A percentile compares a stretch with the other conserved stretches of the same genome.
Conservation (phyloP, 2,329 filamentous ascomycete species). For the Fusarium staphyleae region DNA sequence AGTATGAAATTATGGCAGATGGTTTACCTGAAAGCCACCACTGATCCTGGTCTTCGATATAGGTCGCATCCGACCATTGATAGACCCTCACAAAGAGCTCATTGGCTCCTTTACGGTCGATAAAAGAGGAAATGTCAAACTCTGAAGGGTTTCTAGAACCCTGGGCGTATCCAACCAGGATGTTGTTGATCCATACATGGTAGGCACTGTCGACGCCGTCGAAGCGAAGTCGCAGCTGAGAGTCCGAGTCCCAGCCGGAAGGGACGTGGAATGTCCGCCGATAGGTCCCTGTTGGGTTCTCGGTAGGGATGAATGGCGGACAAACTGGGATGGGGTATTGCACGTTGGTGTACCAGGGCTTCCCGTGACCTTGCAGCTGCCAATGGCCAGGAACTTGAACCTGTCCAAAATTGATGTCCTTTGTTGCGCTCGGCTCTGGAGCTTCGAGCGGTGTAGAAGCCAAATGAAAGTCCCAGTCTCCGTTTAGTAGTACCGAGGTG, state of each 20-base stretch:
- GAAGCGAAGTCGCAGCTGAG: slow-evolving; percentile 69
- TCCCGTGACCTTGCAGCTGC: slow-evolving; percentile 73
- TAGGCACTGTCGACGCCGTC: slow-evolving; percentile 77
- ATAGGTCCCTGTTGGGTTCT: slow-evolving; percentile 72
- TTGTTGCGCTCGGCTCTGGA: slow-evolving; percentile 52
- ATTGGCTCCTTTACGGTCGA: slow-evolving; percentile 53
- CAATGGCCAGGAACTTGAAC: slow-evolving; percentile 70
- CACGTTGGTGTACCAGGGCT: slow-evolving; percentile 74
- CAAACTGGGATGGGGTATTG: slow-evolving; percentile 70
- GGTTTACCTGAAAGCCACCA: slow-evolving; percentile 70
- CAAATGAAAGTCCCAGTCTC: slow-evolving; percentile 64
- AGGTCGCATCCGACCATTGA: slow-evolving; percentile 72
- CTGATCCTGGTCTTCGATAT: slow-evolving; percentile 75
- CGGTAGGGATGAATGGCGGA: slow-evolving; percentile 66
- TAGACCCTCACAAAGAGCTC: slow-evolving; percentile 71
- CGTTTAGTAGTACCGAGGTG: slow-evolving; percentile 59
- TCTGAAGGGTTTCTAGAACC: slow-evolving; percentile 73
- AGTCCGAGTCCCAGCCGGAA: slow-evolving; percentile 51
- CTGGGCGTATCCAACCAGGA: slow-evolving; percentile 71
- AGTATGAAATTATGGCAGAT: slow-evolving; percentile 61
- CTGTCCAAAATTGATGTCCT: slow-evolving; percentile 60
- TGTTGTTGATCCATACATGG: slow-evolving; percentile 72
- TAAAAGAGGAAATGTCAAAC: slow-evolving; percentile 68
- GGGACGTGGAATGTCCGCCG: slow-evolving; percentile 63
- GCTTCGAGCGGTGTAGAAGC: slow-evolving; percentile 54